Evolutionary conservation across 257 asterid genomes (phyloP).

Genomic region (Anisodus tanguticus): DNA sequence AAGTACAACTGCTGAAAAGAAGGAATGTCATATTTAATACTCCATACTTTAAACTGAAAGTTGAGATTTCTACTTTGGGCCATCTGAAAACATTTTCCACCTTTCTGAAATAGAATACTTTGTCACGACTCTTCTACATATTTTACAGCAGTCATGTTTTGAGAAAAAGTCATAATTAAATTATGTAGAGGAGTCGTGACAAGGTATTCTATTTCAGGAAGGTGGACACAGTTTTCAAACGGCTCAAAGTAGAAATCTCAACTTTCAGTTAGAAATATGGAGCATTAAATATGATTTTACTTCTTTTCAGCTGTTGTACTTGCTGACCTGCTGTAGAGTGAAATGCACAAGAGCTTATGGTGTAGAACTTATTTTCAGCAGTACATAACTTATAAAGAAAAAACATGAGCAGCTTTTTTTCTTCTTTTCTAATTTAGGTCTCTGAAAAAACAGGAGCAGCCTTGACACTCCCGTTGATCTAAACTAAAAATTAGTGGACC

Average conservation of each 20-base stretch:
- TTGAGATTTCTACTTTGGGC: neutral
- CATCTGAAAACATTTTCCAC: neutral
- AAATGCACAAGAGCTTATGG: too few species aligned
- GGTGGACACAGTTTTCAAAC: neutral
- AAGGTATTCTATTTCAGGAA: neutral
- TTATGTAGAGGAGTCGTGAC: neutral
- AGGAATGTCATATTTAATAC: neutral
- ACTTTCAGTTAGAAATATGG: neutral
- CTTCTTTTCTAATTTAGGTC: neutral
- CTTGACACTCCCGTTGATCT: slow-evolving; percentile 2
- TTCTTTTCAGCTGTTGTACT: neutral
- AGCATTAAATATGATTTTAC: neutral
- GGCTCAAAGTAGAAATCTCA: slow-evolving; percentile 7
- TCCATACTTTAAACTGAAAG: neutral
- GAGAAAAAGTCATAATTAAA: neutral
- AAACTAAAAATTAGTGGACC: neutral
- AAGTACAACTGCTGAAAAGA: slow-evolving; percentile 19
- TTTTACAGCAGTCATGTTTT: slow-evolving; percentile 14
- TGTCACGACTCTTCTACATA: slow-evolving; percentile 6
- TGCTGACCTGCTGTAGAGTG: too few species aligned
- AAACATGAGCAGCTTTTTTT: neutral
- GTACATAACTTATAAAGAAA: neutral
- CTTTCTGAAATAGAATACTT: slow-evolving; percentile 7
- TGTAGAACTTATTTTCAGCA: neutral
- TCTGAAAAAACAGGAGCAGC: slow-evolving; percentile 18